Base-by-base conservation (phyloP, 2,329 filamentous ascomycete genomes). In the Stemphylium lycopersici region DNA sequence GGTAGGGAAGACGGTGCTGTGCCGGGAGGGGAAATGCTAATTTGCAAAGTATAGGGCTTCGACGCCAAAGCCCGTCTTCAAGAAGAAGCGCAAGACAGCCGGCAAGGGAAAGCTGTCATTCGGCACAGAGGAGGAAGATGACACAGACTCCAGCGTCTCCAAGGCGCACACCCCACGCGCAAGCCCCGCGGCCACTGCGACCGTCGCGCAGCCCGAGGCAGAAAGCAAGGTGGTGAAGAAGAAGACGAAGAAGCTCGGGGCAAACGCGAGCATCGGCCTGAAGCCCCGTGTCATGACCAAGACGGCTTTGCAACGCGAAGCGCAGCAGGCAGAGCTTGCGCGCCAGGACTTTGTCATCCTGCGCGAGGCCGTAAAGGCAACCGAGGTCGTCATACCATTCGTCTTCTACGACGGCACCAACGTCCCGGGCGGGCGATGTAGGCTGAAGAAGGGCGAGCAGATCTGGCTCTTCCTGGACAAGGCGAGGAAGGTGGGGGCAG, bases 401-500 rank as follows among this genome's bases (percentile, higher is more conserved):
- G 91, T 98, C 3, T 98, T 98, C 72, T 98, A 97, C 77, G 93
- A 98, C 65, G 95, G 95, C 13, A 91, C 91, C 18, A 93, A 96
- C 72, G 89, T 90, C 10, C 90, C 93, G 0, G 91, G 92, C 13
- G 93, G 93, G 1, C 84, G 84, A 12, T 93, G 93, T 42, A 87
- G 88, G 55, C 85, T 98, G 45, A 96, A 92, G 76, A 99, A 99
- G 77, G 93, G 95, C 8, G 95, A 98, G 69, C 89, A 87, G 52
- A 83, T 96, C 22, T 98, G 95, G 95, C 79, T 97, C 1, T 96
- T 98, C 62, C 79, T 99, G 2, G 95, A 99, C 75, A 88, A 90
- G 69, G 95, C 91, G 67, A 84, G 93, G 58, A 97, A 96, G 73
- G 88, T 96, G 0, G 93, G 92, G 11, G 93, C 93, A 2, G 87